Base-by-base conservation (phyloP, 2,329 filamentous ascomycete genomes). In the Conoideocrella luteorostrata region DNA sequence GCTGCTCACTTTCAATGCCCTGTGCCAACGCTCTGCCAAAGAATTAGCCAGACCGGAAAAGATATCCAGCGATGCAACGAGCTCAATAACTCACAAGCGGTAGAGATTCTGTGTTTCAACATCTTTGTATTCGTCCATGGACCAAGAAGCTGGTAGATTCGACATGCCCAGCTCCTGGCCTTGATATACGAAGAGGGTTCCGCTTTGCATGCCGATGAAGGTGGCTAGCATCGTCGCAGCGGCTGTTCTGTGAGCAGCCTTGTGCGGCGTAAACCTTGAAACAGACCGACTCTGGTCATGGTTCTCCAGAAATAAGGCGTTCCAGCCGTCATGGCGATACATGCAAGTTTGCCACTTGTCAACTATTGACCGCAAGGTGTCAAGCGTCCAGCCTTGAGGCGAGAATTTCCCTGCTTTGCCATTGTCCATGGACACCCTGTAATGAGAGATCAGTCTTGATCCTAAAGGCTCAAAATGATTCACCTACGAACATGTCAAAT, bases 121-220 rank as follows among this genome's bases (percentile, higher is more conserved):
- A 23, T 71, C 68, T n/a, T 63, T 62, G 43, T 68, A 69, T 5
- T 67, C 67, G 0, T 64, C 59, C 1, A 72, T 60, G 1, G 52
- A 48, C 71, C 70, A 75, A 0, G 64, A 56, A 2, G 52, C 47
- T 0, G 71, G 70, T 0, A 71, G 70, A 41, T 75, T 76, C 1
- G 65, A 63, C 69, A 74, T 73, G 0, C 70, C 73, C 11, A 75
- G 68, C 47, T 77, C 73, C 49, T 77, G 71, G 0, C 73, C 73
- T 44, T 76, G 71, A 9, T 72, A 71, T 2, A 77, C 44, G 30
- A 68, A 75, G 1, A 72, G 36, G 0, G 72, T 75, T 1, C 72
- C 72, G 0, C 61, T 63, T 12, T 71, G 56, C 0, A 60, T 62
- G 0, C 57, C 48, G 0, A 70, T 57, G 46, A 68, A 63, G 4